These are phyloP conservation scores for Orbilia blumenaviensis DNA, from an alignment of 2,329 filamentous ascomycete genomes.

Conservation along the genomic window DNA sequence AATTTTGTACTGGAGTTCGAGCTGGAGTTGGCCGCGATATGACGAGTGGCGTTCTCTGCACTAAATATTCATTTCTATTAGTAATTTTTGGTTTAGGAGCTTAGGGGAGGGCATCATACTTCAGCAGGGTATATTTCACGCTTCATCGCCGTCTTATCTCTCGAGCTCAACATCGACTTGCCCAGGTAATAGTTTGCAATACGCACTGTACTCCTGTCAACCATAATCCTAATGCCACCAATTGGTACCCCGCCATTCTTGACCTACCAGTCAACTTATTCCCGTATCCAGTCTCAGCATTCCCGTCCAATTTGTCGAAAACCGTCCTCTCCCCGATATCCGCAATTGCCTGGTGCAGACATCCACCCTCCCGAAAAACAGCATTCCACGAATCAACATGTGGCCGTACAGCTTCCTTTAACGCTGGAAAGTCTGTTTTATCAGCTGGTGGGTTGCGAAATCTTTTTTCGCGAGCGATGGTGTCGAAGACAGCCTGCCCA, in stretches of 20 bases:
- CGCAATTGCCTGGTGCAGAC: constrained; percentile 77
- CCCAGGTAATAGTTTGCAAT: constrained; percentile 84
- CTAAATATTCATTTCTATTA: constrained; percentile 53
- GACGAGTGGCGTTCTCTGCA: constrained; percentile 92
- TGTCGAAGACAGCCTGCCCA: constrained; percentile 70
- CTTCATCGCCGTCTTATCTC: constrained; percentile 70
- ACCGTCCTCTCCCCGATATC: constrained; percentile 92
- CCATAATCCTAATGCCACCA: not conserved
- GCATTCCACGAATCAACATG: constrained; percentile 97
- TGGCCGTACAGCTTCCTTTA: constrained; percentile 85
- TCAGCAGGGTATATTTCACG: constrained; percentile 90
- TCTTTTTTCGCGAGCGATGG: constrained; percentile 82
- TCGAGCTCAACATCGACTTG: constrained; percentile 67
- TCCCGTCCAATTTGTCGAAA: constrained; percentile 79
- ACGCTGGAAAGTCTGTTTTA: constrained; percentile 83
- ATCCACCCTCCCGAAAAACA: constrained; percentile 77
- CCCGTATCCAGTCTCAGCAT: constrained; percentile 67
- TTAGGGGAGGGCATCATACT: constrained; percentile 37
- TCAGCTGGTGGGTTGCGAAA: constrained; percentile 90
- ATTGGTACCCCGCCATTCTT: not conserved
- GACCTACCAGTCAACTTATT: constrained; percentile 73
- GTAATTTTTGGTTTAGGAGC: too few species aligned
- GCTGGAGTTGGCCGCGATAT: constrained; percentile 86
- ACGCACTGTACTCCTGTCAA: constrained; percentile 65
- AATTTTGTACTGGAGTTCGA: constrained; percentile 82